These are phyloP conservation scores for Agrocybe pediades DNA, from an alignment of 768 basidiomycete genomes.

Conservation along the genomic window DNA sequence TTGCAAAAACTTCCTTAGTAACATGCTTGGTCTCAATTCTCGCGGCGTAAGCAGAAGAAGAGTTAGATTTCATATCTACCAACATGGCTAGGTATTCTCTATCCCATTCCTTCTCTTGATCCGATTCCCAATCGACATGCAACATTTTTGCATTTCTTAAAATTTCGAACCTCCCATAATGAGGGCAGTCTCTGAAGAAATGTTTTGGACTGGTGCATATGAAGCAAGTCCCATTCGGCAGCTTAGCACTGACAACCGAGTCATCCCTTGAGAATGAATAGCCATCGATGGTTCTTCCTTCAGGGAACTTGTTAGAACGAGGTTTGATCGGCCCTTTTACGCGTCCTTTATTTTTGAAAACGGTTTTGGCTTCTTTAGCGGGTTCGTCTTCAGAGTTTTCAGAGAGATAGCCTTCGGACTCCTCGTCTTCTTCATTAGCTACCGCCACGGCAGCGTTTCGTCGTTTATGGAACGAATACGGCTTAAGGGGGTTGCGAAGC, in stretches of 20 bases:
- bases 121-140: constrained; percentile 9
- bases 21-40: no score
- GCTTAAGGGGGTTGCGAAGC: no score
- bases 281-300: not conserved
- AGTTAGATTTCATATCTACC: constrained; percentile 9
- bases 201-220: constrained; percentile 23
- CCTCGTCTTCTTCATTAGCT: no score
- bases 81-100: constrained; percentile 18
- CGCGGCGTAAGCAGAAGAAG: constrained; percentile 4
- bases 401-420: no score
- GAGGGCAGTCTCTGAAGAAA: constrained; percentile 14
- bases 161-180: constrained; percentile 10
- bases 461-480: no score
- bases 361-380: no score
- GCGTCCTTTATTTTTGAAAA: not conserved
- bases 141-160: constrained; percentile 9
- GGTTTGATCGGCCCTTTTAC: not conserved
- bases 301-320: not conserved
- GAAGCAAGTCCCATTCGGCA: constrained; percentile 15
- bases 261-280: constrained; percentile 1
- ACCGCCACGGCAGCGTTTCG: no score
- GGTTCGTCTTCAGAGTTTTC: no score
- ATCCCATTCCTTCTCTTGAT: not conserved
- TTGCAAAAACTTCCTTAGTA: no score
- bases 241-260: not conserved